Base-by-base conservation (phyloP, 257 asterid species). In the Solanum ossicruentum region DNA sequence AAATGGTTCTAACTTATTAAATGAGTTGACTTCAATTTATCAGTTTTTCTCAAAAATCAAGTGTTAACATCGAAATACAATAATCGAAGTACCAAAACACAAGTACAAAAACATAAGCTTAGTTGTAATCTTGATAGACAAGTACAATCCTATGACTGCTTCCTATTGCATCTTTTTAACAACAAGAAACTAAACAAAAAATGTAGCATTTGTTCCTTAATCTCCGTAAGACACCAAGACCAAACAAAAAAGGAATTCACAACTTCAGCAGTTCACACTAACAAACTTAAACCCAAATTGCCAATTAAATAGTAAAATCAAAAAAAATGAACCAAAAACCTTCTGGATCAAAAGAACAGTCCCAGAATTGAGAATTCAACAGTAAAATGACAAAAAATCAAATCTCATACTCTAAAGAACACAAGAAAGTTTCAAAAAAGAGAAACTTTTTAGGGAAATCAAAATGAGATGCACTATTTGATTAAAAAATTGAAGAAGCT, bases 221-320 rank as follows among this genome's bases (percentile, higher is more conserved):
- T 28, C 32, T 28, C 32, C 32, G 32, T 0, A 28, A 3, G 32
- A 28, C 3, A 3, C 32, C 32, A 28, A 71, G 15, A 49, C 45
- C 21, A 61, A 82, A 85, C 60, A 75, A 66, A 85, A 79, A 55
- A 56, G 58, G 82, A 89, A 88, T 89, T 91, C 81, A 78, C 8
- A 69, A 86, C 85, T 80, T 36, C 80, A 84, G 84, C 60, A 84
- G 43, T 65, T 79, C 56, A 54, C 85, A 82, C 45, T 36, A 86
- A 80, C 75, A 83, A 73, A 87, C 89, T 83, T 23, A 77, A 49
- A 4, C 4, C 26, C 82, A 77, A 49, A 51, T 51, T 13, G 6
- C n/a, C 63, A 77, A 51, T 51, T 41, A 63, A 78, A 51, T 65
- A 78, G 17, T 26, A 52, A 52, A 26, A 52, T 52, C 47, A 78